Evolutionary conservation across 768 basidiomycete genomes (phyloP), one percentile per base, ranked within the genome.

Genomic region (Amanita polypyramis): DNA sequence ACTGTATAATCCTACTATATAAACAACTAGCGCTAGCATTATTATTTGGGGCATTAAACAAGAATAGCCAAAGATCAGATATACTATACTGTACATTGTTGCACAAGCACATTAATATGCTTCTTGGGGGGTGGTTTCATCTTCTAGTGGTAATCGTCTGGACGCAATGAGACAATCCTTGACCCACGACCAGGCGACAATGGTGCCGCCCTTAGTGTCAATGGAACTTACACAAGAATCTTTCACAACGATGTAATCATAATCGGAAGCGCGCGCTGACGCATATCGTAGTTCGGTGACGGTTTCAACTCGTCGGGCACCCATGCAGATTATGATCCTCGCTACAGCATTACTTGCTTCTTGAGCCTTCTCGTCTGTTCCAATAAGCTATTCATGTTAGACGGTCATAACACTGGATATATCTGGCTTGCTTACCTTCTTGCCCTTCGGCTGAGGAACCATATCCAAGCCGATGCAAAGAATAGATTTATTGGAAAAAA

Each of bases 131-230:
- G 56, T 27, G 2, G 39, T 53, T 27, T 27, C 44, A 38, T 60
- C 56, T 9, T 43, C 45, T 10, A 64, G 64, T 20, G 66, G 63
- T 3, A 49, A 17, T 12, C 32, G 39, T 35, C 47, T 41, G 11
- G 82, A 80, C 12, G 82, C 73, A 51, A 86, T 73, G 25, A 91
- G 65, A 56, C 84, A 83, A 40, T 85, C 76, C 61, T 91, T 92
- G 34, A 91, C 75, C 85, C 85, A 91, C 14, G 62, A 57, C 64
- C 85, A 77, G 50, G 72, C 64, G 12, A 81, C 79, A 14, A 65
- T 68, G 19, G 57, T 68, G 17, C 57, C 58, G 51, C 54, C 47
- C 53, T 54, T 34, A 63, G 54, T 34, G 62, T 55, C 6, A 59
- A 52, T 25, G 52, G 53, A 42, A 60, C 63, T 32, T 66, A 64